Evolutionary conservation across 2,329 filamentous ascomycete species (phyloP).

Genomic region (Beauveria rudraprayagi): DNA sequence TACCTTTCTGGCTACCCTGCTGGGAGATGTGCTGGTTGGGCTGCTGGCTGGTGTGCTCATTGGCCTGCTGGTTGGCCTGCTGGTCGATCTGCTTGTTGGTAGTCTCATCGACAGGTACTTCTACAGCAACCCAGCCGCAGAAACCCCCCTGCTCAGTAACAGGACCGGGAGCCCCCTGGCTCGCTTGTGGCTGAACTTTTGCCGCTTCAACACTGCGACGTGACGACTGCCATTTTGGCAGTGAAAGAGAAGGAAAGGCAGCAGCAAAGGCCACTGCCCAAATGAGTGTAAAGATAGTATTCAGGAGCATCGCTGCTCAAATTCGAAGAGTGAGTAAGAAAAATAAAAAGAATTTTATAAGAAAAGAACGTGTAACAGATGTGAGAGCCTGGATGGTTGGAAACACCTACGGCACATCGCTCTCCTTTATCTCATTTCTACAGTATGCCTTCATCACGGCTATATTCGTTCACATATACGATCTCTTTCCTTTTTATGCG

Average conservation of each 20-base stretch:
- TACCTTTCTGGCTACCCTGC: too few species aligned
- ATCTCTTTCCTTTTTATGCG: background rate
- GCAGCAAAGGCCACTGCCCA: background rate
- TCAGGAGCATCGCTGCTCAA: constrained; percentile 5
- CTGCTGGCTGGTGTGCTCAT: too few species aligned
- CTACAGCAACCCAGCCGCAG: background rate
- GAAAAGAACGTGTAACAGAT: background rate
- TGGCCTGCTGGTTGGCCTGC: background rate
- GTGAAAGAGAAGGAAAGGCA: constrained; percentile 4
- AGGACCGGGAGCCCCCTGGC: background rate
- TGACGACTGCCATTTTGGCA: background rate
- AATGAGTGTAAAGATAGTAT: constrained; percentile 5
- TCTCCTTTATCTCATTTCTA: background rate
- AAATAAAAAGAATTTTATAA: background rate
- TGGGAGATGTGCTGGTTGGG: too few species aligned
- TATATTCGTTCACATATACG: background rate
- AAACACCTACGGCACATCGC: background rate
- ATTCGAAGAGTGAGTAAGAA: background rate
- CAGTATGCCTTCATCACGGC: background rate
- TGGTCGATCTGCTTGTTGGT: background rate
- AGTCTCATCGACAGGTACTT: background rate
- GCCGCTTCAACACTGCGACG: background rate
- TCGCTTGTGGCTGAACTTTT: background rate
- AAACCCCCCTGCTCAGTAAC: background rate
- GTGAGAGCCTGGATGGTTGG: background rate